These are phyloP conservation scores for Schoenoplectus tabernaemontani DNA, from an alignment of 202 grass and related monocot genomes.

Conservation along the genomic window DNA sequence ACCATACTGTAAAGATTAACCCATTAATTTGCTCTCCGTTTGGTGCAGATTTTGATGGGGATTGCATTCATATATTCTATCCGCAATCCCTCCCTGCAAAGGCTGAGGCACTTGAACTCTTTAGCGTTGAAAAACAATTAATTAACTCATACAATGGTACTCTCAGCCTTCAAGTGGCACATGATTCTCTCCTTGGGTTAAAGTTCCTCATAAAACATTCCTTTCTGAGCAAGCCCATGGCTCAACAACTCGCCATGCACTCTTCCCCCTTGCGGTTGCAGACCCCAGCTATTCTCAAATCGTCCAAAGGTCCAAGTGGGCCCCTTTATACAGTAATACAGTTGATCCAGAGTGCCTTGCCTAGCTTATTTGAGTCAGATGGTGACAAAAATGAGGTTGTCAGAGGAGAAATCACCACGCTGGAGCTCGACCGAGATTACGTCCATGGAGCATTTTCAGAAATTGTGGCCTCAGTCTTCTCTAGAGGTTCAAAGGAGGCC, in stretches of 20 bases:
- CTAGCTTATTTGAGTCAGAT: conserved; percentile 42
- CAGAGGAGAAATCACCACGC: conserved; percentile 40
- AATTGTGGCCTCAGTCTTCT: conserved; percentile 53
- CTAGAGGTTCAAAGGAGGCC: conserved; percentile 52
- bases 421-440: conserved; percentile 51
- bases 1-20: conserved; percentile 92
- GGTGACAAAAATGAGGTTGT: conserved; percentile 35
- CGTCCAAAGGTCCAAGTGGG: neutral
- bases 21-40: conserved; percentile 68
- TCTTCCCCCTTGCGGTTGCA: conserved; percentile 31
- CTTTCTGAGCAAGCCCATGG: conserved; percentile 42
- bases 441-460: conserved; percentile 49
- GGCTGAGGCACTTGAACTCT: conserved; percentile 76
- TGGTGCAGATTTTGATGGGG: conserved; percentile 83
- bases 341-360: conserved; percentile 64
- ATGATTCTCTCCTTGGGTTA: conserved; percentile 64
- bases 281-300: conserved; percentile 48
- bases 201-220: conserved; percentile 47
- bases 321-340: conserved; percentile 51
- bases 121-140: conserved; percentile 74
- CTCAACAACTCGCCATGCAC: conserved; percentile 75
- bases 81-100: conserved; percentile 85
- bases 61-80: conserved; percentile 93
- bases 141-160: conserved; percentile 70
- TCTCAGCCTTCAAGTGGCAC: conserved; percentile 63